Evolutionary conservation across 2,329 filamentous ascomycete genomes (phyloP), one percentile per base, ranked within the genome.

Genomic region (Fusarium lateritium): DNA sequence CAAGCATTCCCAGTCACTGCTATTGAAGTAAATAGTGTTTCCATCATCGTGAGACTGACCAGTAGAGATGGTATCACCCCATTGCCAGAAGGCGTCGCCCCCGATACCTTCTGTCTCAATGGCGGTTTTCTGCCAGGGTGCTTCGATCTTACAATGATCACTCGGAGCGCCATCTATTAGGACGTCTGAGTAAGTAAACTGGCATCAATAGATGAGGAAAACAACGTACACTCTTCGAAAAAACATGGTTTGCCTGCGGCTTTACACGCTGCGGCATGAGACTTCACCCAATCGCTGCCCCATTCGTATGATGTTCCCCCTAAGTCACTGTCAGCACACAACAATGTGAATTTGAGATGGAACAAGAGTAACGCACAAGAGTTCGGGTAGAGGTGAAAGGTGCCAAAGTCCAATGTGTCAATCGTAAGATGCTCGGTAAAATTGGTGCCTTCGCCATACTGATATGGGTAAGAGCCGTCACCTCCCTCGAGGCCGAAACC

Each of bases 351-450:
- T 33, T 31, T 46, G 5, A 14, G 15, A 14, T 7, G 24, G 11
- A 15, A 13, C n/a, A 11, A 34, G 10, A 22, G 7, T 6, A 21
- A 71, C 70, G 70, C 38, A 74, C 76, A 77, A 42, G 67, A 66
- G 46, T 73, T 69, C 13, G 75, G 75, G 43, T 78, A 77, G 42
- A 77, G 65, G 36, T 77, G 76, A 49, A 76, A 71, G 9, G 73
- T 76, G 13, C 73, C 74, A 70, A 78, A 88, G 72, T 88, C 86
- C 13, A 89, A 80, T 31, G 83, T 85, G 10, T 80, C 73, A 50
- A 89, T 85, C 34, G 78, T 80, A 13, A 89, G 77, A 66, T 86
- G 85, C 61, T 78, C 79, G 14, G 79, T 81, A 72, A 85, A 89
- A 68, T 87, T 82, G 19, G 82, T 75, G 17, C 86, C 86, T 64